Base-by-base conservation (phyloP, 805 yeast genomes). In the Isabelozyma heimii region DNA sequence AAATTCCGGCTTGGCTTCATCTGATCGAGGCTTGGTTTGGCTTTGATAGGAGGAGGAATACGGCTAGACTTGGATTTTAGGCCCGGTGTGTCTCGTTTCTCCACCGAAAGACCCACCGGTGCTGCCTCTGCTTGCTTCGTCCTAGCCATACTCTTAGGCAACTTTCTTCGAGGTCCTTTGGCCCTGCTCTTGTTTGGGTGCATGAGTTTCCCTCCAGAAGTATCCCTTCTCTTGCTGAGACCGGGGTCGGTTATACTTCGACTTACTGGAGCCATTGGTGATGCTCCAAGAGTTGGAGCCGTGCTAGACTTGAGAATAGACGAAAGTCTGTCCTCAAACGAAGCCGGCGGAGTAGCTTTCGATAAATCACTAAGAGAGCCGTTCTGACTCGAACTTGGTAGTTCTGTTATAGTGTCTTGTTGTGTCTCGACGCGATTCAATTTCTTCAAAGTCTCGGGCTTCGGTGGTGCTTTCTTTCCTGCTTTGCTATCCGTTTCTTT, bases 91-190 rank as follows among this genome's bases (percentile, higher is more conserved):
- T 65, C 62, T 8, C 12, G 37, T 41, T 54, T 57, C 44, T 45
- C 37, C 30, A 16, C 26, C n/a, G 26, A 15, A 17, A 49, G 15
- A 37, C 20, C 35, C 4, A 42, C 13, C 26, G 24, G 20, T n/a
- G 39, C 28, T 12, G 20, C 24, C n/a, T 33, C 38, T 1, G 24
- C 37, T 8, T 47, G 46, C n/a, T 9, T 27, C 10, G 45, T 17
- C 14, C 17, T 46, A 8, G 38, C 37, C 33, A 50, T 42, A 8
- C 28, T 52, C 46, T 68, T 66, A 1, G 84, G 83, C 15, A 76
- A 63, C 44, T 76, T 64, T 52, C 84, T 62, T 56, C 72, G 77
- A 0, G 85, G 85, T 0, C 85, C 85, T 47, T 67, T 74, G 14
- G 82, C 65, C 46, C 85, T 63, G 0, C 61, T 48, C 55, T 80